Evolutionary conservation across 177 flowering plant species (phyloP), one percentile per base, ranked within the genome.

Genomic region (Vitis hybrid): DNA sequence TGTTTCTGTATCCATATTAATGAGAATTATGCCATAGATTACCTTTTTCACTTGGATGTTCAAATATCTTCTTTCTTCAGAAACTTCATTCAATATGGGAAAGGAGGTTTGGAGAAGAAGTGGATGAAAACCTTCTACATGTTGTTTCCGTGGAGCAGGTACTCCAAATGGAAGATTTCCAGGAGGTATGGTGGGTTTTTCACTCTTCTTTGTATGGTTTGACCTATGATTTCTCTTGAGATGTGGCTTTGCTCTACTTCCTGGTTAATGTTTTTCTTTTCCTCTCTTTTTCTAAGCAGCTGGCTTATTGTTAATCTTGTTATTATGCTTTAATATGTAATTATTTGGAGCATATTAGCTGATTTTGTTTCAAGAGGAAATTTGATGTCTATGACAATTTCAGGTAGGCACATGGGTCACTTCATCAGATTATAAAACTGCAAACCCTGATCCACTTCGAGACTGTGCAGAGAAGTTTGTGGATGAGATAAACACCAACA

Each of bases 361-460:
- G 46, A 35, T 35, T 35, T 51, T 65, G 8, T 2, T 58, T n/a
- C 2, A 13, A 21, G n/a, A 60, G 50, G 35, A 64, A 69, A 10
- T 15, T 11, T 59, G 35, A 15, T 72, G 50, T 55, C 19, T 70
- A 11, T 35, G 49, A 60, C n/a, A 65, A 24, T 81, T 75, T 64
- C 82, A 89, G 93, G 93, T 76, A 72, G 96, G 92, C 40, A 59
- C 78, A 15, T 91, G 92, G 95, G 85, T 91, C 52, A 71, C 81
- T 21, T 78, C 87, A 57, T 76, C 87, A 73, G 97, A 89, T 59
- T 94, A 92, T 78, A 82, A 64, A 72, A 77, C 64, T 75, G 94
- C 97, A 67, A 75, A 15, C 48, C 97, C 98, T 15, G 98, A 94
- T 81, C 98, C 98, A 18, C 94, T 94, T 59, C 76, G 97, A 67